Conservation (phyloP, 371 early-diverging fungal genomes). For the Blakeslea trispora region DNA sequence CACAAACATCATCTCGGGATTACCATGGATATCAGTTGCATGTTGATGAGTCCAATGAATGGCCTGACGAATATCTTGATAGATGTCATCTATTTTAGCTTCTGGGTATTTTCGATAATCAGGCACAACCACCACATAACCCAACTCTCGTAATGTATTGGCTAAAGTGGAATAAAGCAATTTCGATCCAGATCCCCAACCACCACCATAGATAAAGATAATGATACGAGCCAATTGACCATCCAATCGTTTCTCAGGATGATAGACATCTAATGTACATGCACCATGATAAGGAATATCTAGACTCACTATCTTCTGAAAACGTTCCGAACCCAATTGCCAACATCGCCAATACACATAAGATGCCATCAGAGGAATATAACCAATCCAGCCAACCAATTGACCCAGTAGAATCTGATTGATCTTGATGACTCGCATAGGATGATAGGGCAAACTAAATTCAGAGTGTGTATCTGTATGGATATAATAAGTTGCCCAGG, state of each 20-base stretch:
- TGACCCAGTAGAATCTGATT: slow-evolving; percentile 32
- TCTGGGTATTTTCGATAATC: slow-evolving; percentile 72
- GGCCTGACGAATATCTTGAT: slow-evolving; percentile 63
- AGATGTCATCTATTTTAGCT: slow-evolving; percentile 59
- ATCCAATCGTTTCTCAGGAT: slow-evolving; percentile 20
- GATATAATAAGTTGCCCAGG: slow-evolving; percentile 53
- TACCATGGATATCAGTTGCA: slow-evolving; percentile 52
- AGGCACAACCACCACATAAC: slow-evolving; percentile 75
- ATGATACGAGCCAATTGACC: slow-evolving; percentile 54
- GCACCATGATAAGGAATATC: slow-evolving; percentile 34
- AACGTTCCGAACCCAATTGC: slow-evolving; percentile 29
- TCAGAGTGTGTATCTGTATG: slow-evolving; percentile 37
- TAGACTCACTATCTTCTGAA: slow-evolving; percentile 41
- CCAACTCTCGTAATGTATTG: slow-evolving; percentile 60
- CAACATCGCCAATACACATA: slow-evolving; percentile 49
- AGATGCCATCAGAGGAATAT: slow-evolving; percentile 39
- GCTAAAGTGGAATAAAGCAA: slow-evolving; percentile 66
- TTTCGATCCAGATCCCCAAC: slow-evolving; percentile 69
- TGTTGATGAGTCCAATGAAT: slow-evolving; percentile 63
- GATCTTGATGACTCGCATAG: slow-evolving; percentile 42
- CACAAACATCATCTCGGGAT: slow-evolving; percentile 53
- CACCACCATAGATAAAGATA: slow-evolving; percentile 76
- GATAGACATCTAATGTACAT: slow-evolving; percentile 43
- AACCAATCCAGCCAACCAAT: slow-evolving; percentile 30
- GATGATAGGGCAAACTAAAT: slow-evolving; percentile 49